Evolutionary conservation across 805 yeast species (phyloP), one percentile per base, ranked within the genome.

Genomic region (Babjeviella inositovora): DNA sequence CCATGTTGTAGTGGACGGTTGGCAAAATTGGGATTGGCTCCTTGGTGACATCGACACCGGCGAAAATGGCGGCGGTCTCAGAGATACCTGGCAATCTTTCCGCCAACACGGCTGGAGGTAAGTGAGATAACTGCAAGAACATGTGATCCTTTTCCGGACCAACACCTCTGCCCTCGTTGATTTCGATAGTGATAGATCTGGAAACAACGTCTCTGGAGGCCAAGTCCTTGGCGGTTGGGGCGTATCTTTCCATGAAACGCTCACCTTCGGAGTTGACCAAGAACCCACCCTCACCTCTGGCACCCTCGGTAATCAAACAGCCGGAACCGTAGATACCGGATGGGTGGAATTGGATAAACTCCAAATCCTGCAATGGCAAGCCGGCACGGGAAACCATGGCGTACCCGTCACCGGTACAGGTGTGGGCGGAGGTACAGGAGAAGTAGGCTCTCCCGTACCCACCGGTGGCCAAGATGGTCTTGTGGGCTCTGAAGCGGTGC

Each of bases 271-370:
- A 70, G 69, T 87, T 87, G 34, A 87, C 66, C 51, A 87, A 64
- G 69, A 70, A 90, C 34, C 98, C 98, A 71, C 98, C 98, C 65
- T 90, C 98, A 69, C 98, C 98, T 66, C 98, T 79, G 37, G 96
- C 93, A 62, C 98, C 98, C 60, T 90, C 98, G 27, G 98, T 90
- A 52, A 90, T 90, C 62, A 87, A 62, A 65, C 97, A 90, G 35
- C 98, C 98, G 19, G 97, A 82, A 30, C 98, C 98, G 54, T 87
- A 87, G 55, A 87, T 90, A 69, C 98, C 98, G 13, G 97, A 84
- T 27, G 98, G 98, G 57, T 87, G 98, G 82, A 87, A 87, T 61
- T 87, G 98, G 32, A 87, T 85, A 47, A 87, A 87, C 61, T 87
- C 98, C 56, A 87, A 62, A 58, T 87, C 98, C 60, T 87, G 93